Percentiles rank a stretch among this genome's conserved stretches.
Evolutionary conservation across 495 filamentous ascomycete genomes (phyloP).

Genomic region (Penicillium macrosclerotiorum): DNA sequence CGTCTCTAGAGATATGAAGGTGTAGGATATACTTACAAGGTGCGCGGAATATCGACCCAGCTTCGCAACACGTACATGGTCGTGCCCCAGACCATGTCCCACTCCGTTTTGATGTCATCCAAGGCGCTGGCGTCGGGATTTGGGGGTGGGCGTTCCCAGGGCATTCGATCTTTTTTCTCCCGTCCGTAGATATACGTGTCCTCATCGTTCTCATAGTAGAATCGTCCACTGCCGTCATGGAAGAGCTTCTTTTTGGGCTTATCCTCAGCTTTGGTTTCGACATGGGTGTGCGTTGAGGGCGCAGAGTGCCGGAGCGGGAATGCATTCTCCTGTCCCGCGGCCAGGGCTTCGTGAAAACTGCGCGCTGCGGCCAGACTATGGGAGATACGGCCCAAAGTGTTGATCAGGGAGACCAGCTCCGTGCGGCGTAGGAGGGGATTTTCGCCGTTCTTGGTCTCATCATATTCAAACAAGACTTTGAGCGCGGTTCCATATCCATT

Average conservation of each 20-base stretch:
- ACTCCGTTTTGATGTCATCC: constrained; percentile 65
- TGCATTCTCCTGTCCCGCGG: constrained; percentile 35
- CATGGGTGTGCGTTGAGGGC: constrained; percentile 17
- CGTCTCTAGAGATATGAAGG: not conserved
- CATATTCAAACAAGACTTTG: constrained; percentile 94
- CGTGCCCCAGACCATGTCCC: constrained; percentile 57
- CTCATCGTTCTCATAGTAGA: constrained; percentile 42
- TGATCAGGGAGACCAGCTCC: constrained; percentile 90
- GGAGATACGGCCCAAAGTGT: constrained; percentile 84
- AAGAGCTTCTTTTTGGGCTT: constrained; percentile 20
- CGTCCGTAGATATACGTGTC: constrained; percentile 37
- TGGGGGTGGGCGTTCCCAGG: constrained; percentile 35
- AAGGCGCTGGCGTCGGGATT: constrained; percentile 39
- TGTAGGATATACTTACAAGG: constrained; percentile 57
- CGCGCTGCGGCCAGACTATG: constrained; percentile 72
- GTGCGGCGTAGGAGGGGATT: constrained; percentile 80
- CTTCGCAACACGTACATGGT: constrained; percentile 62
- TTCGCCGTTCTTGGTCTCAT: constrained; percentile 69
- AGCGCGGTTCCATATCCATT: constrained; percentile 92
- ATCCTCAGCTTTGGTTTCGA: constrained; percentile 8
- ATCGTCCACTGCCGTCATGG: constrained; percentile 38
- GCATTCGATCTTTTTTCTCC: constrained; percentile 23
- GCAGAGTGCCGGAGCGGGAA: constrained; percentile 33
- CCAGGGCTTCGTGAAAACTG: constrained; percentile 64
- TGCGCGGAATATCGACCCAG: constrained; percentile 68